Evolutionary conservation across 805 yeast species (phyloP), one percentile per base, ranked within the genome.

Genomic region (Starmerella stellata): DNA sequence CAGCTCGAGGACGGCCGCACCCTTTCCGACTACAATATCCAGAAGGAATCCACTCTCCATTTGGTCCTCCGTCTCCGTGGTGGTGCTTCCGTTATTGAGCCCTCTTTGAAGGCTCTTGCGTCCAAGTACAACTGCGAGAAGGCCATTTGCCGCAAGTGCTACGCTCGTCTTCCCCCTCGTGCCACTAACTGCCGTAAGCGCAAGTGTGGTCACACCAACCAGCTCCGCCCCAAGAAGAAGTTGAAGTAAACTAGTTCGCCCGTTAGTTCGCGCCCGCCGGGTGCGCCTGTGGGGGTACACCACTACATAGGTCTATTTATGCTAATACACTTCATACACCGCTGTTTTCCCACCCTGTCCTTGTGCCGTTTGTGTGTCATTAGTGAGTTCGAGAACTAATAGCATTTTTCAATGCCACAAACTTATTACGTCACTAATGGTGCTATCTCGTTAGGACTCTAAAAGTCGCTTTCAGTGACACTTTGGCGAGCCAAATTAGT

Each of bases 121-220:
- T 81, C 95, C 65, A 90, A 90, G 74, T 90, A 79, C 87, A 90
- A 90, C 93, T 90, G 96, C 76, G 98, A 90, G 55, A 90, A 90
- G 73, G 67, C 94, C 54, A 87, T 90, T 67, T 90, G 98, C 78
- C 92, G 98, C 72, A 81, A 85, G 68, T 90, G 98, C 75, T 90
- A 90, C 78, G 95, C 98, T 61, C 90, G 98, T 77, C 85, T 90
- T 65, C 98, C 98, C 64, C 95, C 98, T 71, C 92, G 96, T 80
- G 98, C 98, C 60, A 90, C 96, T 70, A 90, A 90, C 95, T 90
- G 98, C 78, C 83, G 98, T 76, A 90, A 90, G 96, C 83, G 95
- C 82, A 90, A 90, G 78, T 90, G 98, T 73, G 98, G 98, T 64
- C 98, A 90, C 92, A 75, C 95, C 67, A 90, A 90, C 78, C 98